These are phyloP conservation scores for Blastobotrys serpentis DNA, from an alignment of 1,139 yeast genomes.

Conservation along the genomic window DNA sequence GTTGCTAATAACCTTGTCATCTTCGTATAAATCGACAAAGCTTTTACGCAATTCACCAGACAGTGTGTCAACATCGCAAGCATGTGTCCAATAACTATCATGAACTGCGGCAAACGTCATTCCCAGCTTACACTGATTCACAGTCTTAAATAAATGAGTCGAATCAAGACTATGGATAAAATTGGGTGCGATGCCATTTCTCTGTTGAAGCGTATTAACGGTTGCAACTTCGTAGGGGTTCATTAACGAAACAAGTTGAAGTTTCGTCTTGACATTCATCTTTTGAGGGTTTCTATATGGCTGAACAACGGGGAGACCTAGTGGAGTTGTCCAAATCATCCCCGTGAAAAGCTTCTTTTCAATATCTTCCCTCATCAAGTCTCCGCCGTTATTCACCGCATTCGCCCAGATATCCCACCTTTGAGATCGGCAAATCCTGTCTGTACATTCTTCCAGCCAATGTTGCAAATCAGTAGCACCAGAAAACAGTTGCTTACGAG, in stretches of 20 bases:
- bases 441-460: slow-evolving; percentile 84
- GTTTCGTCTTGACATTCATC: slow-evolving; percentile 62
- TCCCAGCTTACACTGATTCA: slow-evolving; percentile 39
- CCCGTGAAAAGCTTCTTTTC: slow-evolving; percentile 64
- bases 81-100: slow-evolving; percentile 97
- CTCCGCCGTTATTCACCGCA: slow-evolving; percentile 21
- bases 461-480: slow-evolving; percentile 89
- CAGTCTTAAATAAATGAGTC: slow-evolving; percentile 88
- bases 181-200: slow-evolving; percentile 89
- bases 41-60: slow-evolving; percentile 64
- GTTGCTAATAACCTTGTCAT: slow-evolving; percentile 57
- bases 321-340: slow-evolving; percentile 92
- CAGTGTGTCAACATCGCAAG: slow-evolving; percentile 69
- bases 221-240: slow-evolving; percentile 76
- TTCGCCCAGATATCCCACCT: slow-evolving; percentile 27
- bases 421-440: slow-evolving; percentile 63
- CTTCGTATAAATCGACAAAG: slow-evolving; percentile 63
- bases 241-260: slow-evolving; percentile 72
- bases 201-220: slow-evolving; percentile 77
- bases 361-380: slow-evolving; percentile 15
- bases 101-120: slow-evolving; percentile 90
- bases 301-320: slow-evolving; percentile 87
- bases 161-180: slow-evolving; percentile 92
- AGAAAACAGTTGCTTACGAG: slow-evolving; percentile 72
- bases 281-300: slow-evolving; percentile 71